A percentile compares a stretch with the other conserved stretches of the same genome.
These are phyloP conservation scores for Ramularia collo-cygni DNA, from an alignment of 2,329 filamentous ascomycete species.

Conservation along the genomic window DNA sequence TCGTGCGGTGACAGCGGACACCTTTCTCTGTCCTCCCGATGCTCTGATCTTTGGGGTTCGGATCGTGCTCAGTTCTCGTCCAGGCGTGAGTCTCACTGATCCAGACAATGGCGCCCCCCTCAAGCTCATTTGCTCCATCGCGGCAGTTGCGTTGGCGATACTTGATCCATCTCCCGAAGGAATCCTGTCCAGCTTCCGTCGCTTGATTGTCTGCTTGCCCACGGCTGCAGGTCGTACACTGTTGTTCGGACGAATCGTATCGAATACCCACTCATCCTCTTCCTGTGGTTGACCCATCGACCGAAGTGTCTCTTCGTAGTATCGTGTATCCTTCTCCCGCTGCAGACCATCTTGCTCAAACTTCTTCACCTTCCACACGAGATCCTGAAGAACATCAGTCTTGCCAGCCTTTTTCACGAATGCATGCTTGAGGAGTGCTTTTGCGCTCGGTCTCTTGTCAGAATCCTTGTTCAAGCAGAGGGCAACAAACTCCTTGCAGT, in stretches of 20 bases:
- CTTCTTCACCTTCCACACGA: constrained; percentile 75
- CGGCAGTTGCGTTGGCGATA: constrained; percentile 32
- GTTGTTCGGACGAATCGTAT: constrained; percentile 68
- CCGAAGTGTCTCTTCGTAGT: constrained; percentile 84
- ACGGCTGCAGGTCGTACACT: constrained; percentile 50
- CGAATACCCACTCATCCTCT: constrained; percentile 89
- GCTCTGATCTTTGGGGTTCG: constrained; percentile 30
- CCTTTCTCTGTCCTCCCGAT: constrained; percentile 29
- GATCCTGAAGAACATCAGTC: constrained; percentile 77
- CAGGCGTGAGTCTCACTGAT: constrained; percentile 16
- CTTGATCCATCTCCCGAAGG: constrained; percentile 33
- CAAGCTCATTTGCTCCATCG: constrained; percentile 38
- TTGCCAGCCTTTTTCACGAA: constrained; percentile 86
- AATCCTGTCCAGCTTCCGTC: constrained; percentile 42
- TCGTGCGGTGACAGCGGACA: constrained; percentile 34
- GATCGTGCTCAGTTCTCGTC: constrained; percentile 30
- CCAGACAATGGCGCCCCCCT: constrained; percentile 35
- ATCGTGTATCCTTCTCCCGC: constrained; percentile 54
- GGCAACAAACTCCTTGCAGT: constrained; percentile 90
- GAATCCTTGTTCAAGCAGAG: constrained; percentile 90
- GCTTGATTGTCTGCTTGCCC: constrained; percentile 45
- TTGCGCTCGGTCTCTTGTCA: constrained; percentile 74
- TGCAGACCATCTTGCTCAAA: constrained; percentile 55
- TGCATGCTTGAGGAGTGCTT: constrained; percentile 77
- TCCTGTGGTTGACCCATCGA: constrained; percentile 48